phyloP scores from a whole-genome alignment of 257 asterid genomes.

The Solanum verrucosum region DNA sequence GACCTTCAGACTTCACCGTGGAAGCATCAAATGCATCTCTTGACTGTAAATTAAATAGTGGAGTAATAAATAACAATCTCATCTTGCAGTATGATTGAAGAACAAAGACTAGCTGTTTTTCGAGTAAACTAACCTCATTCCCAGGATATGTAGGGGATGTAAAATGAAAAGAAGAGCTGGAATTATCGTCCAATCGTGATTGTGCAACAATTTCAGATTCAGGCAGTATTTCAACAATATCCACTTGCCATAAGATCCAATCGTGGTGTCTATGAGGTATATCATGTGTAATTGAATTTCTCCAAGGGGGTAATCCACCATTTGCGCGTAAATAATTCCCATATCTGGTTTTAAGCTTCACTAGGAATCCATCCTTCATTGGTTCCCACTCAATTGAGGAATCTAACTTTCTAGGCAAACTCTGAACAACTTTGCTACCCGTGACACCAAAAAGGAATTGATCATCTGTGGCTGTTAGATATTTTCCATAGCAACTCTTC shows the following conservation, averaged over 20 bases:
- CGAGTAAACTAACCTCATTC: conserved; percentile 12
- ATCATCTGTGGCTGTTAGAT: conserved; percentile 57
- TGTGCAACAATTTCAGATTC: conserved; percentile 17
- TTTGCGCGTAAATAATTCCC: conserved; percentile 81
- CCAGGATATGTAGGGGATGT: conserved; percentile 13
- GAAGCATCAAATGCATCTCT: conserved; percentile 47
- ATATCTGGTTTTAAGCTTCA: conserved; percentile 59
- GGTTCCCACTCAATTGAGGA: conserved; percentile 88
- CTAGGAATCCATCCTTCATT: conserved; percentile 44
- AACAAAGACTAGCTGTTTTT: background rate
- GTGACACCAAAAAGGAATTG: conserved; percentile 62
- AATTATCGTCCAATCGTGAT: conserved; percentile 22
- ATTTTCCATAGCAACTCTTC: conserved; percentile 62
- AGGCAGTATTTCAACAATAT: conserved; percentile 40
- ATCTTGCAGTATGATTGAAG: background rate
- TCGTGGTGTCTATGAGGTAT: conserved; percentile 63
- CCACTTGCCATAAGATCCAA: conserved; percentile 76
- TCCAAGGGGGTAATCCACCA: conserved; percentile 92
- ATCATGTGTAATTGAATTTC: conserved; percentile 85
- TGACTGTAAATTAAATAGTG: conserved; percentile 37
- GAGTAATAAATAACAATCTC: background rate
- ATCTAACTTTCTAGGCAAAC: conserved; percentile 48
- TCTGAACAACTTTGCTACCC: conserved; percentile 56
- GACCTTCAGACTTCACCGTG: conserved; percentile 51
- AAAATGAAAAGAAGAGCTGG: conserved; percentile 33